Base-by-base conservation (phyloP, 2,329 filamentous ascomycete genomes). In the Aspergillus glaucus region DNA sequence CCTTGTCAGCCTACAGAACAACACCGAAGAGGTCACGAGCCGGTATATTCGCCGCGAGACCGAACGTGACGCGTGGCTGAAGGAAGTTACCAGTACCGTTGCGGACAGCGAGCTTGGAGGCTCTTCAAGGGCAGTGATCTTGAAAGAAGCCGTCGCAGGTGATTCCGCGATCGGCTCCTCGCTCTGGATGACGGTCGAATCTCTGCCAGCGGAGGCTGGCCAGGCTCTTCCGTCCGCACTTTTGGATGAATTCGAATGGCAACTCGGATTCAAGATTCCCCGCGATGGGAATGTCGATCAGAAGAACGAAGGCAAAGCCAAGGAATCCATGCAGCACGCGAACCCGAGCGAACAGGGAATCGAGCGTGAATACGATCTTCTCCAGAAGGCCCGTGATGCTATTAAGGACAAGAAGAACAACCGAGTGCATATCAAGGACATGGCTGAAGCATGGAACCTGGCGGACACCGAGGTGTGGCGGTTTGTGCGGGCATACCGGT, bases 251-350 rank as follows among this genome's bases (percentile, higher is more conserved):
- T 74, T 95, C 2, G 86, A 92, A 62, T 97, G 90, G 89, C 80
- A 86, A 57, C 88, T 97, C 64, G 93, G 92, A 47, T 97, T 97
- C 68, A 75, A 77, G 12, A 77, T 96, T 8, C 88, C 91, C 1
- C 75, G 77, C 49, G 54, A 68, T 58, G 45, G 71, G 67, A 62
- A 64, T 34, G 60, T 64, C n/a, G 65, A 71, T 47, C 56, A 65
- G 22, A 68, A 69, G 24, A 63, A 63, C 17, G 62, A 69, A 22
- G 59, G 55, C 7, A 58, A 63, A 34, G 28, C 43, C 43, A 67
- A 65, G 52, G 64, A 69, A 44, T 63, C 62, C 28, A 59, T 64
- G 28, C 67, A 68, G 44, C 61, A 66, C 48, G 58, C 59, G 34
- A 71, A 66, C 12, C 68, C 69, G 3, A 65, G 63, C 49, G 45